phyloP scores from a whole-genome alignment of 352 stramenopile genomes.

The Phytophthora quininea region DNA sequence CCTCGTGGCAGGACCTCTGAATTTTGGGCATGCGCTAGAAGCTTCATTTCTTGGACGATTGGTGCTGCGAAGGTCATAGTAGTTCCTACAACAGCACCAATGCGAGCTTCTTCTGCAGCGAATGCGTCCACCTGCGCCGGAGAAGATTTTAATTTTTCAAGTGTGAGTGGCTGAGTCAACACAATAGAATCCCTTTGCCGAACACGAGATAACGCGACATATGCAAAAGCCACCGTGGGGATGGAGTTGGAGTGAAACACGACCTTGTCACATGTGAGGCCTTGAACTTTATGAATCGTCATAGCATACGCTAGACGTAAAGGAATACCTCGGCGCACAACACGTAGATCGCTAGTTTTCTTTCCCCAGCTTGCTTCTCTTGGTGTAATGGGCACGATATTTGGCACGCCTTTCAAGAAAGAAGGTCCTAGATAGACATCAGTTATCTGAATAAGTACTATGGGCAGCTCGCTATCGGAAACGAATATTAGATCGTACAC shows the following conservation, averaged over 20 bases:
- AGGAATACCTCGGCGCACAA: not conserved
- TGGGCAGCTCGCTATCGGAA: not conserved
- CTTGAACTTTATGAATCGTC: constrained; percentile 14
- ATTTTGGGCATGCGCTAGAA: not conserved
- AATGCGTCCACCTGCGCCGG: not conserved
- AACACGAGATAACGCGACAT: constrained; percentile 3
- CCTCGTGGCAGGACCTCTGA: no score
- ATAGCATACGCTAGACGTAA: constrained; percentile 4
- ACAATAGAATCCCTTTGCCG: not conserved
- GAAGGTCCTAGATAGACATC: constrained; percentile 2
- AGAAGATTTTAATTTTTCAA: not conserved
- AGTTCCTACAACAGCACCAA: not conserved
- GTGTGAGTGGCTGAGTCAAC: not conserved
- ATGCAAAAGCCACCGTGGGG: not conserved
- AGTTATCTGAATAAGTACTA: constrained; percentile 2
- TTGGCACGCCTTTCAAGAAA: not conserved
- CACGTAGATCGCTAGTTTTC: not conserved
- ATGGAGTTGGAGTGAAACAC: not conserved
- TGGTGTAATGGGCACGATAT: constrained; percentile 5
- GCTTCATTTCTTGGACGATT: not conserved
- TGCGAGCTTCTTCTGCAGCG: not conserved
- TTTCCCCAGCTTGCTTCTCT: not conserved
- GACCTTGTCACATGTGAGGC: constrained; percentile 1
- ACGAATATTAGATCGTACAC: constrained; percentile 6
- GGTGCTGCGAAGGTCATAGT: not conserved